A percentile compares a stretch with the other conserved stretches of the same genome.
Conservation (phyloP, 768 basidiomycete genomes). For the Serendipita sp. region DNA sequence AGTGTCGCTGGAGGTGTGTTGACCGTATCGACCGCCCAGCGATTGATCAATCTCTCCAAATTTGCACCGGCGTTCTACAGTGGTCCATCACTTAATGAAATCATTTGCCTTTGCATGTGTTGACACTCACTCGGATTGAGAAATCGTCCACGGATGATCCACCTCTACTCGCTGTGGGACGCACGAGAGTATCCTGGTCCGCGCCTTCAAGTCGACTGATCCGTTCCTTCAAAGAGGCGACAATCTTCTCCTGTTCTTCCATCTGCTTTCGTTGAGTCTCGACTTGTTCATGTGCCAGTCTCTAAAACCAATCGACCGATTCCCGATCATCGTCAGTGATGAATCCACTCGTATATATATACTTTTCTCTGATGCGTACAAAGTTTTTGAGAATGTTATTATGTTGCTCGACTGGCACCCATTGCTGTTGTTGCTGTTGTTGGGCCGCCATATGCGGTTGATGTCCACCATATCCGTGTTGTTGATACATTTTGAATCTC, state of each 20-base stretch:
- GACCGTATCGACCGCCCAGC: conserved; percentile 70
- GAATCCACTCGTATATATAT: background rate
- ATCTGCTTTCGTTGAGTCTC: conserved; percentile 65
- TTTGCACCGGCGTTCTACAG: conserved; percentile 62
- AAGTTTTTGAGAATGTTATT: conserved; percentile 1
- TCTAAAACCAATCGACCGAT: conserved; percentile 26
- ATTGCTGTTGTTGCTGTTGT: background rate
- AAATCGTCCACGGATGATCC: conserved; percentile 70
- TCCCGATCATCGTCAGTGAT: background rate
- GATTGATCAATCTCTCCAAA: conserved; percentile 68
- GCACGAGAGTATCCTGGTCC: conserved; percentile 18
- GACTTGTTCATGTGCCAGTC: conserved; percentile 78
- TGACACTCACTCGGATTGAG: conserved; percentile 54
- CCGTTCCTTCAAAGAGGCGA: conserved; percentile 51
- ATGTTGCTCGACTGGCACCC: background rate
- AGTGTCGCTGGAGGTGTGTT: conserved; percentile 39
- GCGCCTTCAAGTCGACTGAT: conserved; percentile 63
- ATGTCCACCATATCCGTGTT: background rate
- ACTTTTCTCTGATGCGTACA: background rate
- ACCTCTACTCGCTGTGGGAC: conserved; percentile 21
- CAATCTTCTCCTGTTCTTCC: conserved; percentile 70
- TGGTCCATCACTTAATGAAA: conserved; percentile 6
- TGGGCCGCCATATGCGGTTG: background rate
- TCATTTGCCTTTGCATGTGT: background rate
- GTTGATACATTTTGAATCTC: background rate